Base-by-base conservation (phyloP, 179 eudicot genomes). In the Camellia oleifera region DNA sequence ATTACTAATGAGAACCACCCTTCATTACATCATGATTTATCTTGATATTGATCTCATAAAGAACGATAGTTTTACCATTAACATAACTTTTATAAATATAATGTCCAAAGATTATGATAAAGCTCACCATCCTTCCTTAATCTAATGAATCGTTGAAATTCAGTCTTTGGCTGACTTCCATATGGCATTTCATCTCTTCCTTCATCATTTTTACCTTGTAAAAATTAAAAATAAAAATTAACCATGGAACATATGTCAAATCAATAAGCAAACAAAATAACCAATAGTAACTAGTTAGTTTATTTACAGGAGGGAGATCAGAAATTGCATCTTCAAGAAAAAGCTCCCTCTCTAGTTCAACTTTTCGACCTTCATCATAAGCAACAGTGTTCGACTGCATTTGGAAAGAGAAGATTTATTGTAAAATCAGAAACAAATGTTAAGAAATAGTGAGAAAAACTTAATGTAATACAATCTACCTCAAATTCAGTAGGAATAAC, bases 321-420 rank as follows among this genome's bases (percentile, higher is more conserved):
- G 95, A 91, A 46, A 93, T 87, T 7, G 95, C 98, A 87, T 95
- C 97, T 13, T 81, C 89, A 18, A 95, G 92, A 4, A 84, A 81
- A 18, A 95, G 90, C 54, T 87, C 87, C 61, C 80, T 75, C 74
- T 91, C 85, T 78, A 92, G 78, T 8, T 82, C 54, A 53, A 63
- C 70, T 23, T 60, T 48, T 13, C 58, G 75, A 1, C 83, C 91
- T 66, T 86, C 90, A 17, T 83, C 86, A 67, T 85, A 86, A 3
- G 85, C 88, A 23, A 94, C 98, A 1, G 84, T 72, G 72, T 82
- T 85, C 40, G 75, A 81, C 92, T 91, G 87, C 78, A 79, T 0
- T 57, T 17, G 44, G 60, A 32, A 53, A 53, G 58, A 61, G 61
- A 62, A 26, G 15, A 60, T 10, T 2, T 23, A 15, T 53, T 4